These are phyloP conservation scores for Fusarium verticillioides DNA, from an alignment of 2,329 filamentous ascomycete genomes.

Conservation along the genomic window DNA sequence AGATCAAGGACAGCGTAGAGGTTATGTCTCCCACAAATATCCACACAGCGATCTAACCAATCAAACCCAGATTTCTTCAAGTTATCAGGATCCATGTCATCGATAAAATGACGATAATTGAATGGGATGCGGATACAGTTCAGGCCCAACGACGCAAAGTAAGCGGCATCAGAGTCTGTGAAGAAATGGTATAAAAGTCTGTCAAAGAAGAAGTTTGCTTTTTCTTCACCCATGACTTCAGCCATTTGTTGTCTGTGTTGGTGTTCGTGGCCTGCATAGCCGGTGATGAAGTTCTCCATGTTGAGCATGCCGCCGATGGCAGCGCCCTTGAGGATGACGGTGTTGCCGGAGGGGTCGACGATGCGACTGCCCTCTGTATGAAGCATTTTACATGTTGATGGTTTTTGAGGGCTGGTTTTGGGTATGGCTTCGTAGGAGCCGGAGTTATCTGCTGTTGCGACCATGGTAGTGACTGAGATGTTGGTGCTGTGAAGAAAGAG, in stretches of 20 bases:
- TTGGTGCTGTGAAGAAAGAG: too few relatives aligned
- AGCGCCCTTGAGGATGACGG: constrained; percentile 56
- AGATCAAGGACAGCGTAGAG: constrained; percentile 59
- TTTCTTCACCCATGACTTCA: constrained; percentile 64
- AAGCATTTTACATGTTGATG: constrained; percentile 44
- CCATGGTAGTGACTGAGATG: constrained; percentile 5
- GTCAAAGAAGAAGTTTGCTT: constrained; percentile 70
- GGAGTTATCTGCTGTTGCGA: constrained; percentile 13
- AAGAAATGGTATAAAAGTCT: constrained; percentile 68
- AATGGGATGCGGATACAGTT: constrained; percentile 71
- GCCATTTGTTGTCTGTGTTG: constrained; percentile 65
- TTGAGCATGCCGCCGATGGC: constrained; percentile 49
- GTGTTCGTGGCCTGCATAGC: constrained; percentile 68
- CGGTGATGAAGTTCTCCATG: constrained; percentile 73
- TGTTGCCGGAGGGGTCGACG: constrained; percentile 56
- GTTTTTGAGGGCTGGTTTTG: background rate
- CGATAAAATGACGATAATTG: constrained; percentile 68
- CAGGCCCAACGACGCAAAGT: constrained; percentile 64
- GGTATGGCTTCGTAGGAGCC: constrained; percentile 2
- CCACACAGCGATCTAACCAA: constrained; percentile 59
- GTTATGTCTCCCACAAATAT: constrained; percentile 55
- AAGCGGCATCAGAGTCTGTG: constrained; percentile 66
- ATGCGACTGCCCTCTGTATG: constrained; percentile 50
- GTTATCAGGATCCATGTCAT: constrained; percentile 61
- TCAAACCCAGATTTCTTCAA: constrained; percentile 61